Evolutionary conservation across 345 rosid genomes (phyloP).

Genomic region (Clarkia xantiana): DNA sequence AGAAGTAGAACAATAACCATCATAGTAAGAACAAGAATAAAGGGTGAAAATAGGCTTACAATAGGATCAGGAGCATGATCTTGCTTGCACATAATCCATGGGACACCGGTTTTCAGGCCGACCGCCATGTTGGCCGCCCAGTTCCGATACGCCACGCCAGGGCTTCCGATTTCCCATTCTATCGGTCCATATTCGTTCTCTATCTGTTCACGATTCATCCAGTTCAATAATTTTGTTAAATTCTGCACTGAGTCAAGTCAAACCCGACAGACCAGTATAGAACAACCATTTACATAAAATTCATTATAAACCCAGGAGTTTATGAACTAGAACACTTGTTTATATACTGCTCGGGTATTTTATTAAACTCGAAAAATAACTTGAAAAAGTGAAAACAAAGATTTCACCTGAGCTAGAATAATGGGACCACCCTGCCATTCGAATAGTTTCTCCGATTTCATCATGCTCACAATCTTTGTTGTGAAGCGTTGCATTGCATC

Average conservation of each 20-base stretch:
- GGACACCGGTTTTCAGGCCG: conserved; percentile 46
- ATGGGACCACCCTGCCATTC: conserved; percentile 37
- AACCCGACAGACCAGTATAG: too few species aligned
- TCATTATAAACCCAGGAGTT: too few species aligned
- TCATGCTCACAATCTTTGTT: conserved; percentile 24
- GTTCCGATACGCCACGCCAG: conserved; percentile 33
- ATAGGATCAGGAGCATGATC: conserved; percentile 48
- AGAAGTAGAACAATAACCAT: too few species aligned
- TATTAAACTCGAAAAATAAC: too few species aligned
- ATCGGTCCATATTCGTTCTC: conserved; percentile 57
- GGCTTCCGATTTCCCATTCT: conserved; percentile 34
- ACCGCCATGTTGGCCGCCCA: conserved; percentile 61
- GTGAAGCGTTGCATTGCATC: conserved; percentile 30
- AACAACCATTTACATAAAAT: too few species aligned
- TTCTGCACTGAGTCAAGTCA: too few species aligned
- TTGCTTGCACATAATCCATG: conserved; percentile 36
- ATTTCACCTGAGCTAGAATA: conserved; percentile 26
- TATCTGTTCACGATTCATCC: conserved; percentile 18
- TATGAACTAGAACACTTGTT: not conserved
- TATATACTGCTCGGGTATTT: not conserved
- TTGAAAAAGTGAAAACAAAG: not conserved
- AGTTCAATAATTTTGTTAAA: not conserved
- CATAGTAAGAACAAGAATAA: too few species aligned
- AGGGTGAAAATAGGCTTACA: too few species aligned
- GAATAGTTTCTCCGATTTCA: conserved; percentile 25